A percentile compares a stretch with the other conserved stretches of the same genome.
Evolutionary conservation across 768 basidiomycete species (phyloP).

Genomic region (Pleurotus eryngii): DNA sequence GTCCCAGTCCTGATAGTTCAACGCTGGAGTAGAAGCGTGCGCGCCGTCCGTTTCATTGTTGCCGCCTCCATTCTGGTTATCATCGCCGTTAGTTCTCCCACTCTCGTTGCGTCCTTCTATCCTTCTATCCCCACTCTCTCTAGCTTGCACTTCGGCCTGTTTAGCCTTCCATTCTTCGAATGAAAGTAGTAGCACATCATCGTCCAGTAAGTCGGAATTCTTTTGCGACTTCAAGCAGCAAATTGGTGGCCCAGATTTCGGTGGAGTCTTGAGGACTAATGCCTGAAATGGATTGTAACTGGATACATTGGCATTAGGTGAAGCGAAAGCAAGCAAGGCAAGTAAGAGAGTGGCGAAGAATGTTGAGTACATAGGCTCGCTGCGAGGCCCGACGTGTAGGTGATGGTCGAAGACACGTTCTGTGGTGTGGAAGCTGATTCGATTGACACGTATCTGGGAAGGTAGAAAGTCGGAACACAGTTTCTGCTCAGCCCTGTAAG

Average conservation of each 20-base stretch:
- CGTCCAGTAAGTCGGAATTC: slow-evolving; percentile 43
- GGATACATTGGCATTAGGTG: slow-evolving; percentile 26
- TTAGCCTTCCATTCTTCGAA: slow-evolving; percentile 90
- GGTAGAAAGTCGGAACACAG: too few species aligned
- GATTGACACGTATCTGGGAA: slow-evolving; percentile 1
- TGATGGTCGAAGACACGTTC: neutral
- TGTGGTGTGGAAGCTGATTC: neutral
- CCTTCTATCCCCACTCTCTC: slow-evolving; percentile 1
- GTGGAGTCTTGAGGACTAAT: slow-evolving; percentile 46
- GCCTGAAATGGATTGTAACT: slow-evolving; percentile 60
- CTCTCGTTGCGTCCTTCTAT: neutral
- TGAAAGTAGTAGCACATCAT: slow-evolving; percentile 60
- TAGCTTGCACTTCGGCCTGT: slow-evolving; percentile 40
- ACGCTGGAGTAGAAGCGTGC: neutral
- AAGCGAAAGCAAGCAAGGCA: slow-evolving; percentile 30
- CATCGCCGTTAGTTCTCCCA: slow-evolving; percentile 6
- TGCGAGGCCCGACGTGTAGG: neutral
- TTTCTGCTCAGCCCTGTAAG: too few species aligned
- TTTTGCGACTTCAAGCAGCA: slow-evolving; percentile 63
- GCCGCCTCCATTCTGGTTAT: slow-evolving; percentile 6
- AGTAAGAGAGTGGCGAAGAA: slow-evolving; percentile 26
- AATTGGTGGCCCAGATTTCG: slow-evolving; percentile 52
- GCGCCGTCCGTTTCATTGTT: neutral
- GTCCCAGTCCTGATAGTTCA: neutral
- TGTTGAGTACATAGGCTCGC: neutral